Evolutionary conservation across 2,329 filamentous ascomycete genomes (phyloP).

Genomic region (Pseudocercospora crystallina): DNA sequence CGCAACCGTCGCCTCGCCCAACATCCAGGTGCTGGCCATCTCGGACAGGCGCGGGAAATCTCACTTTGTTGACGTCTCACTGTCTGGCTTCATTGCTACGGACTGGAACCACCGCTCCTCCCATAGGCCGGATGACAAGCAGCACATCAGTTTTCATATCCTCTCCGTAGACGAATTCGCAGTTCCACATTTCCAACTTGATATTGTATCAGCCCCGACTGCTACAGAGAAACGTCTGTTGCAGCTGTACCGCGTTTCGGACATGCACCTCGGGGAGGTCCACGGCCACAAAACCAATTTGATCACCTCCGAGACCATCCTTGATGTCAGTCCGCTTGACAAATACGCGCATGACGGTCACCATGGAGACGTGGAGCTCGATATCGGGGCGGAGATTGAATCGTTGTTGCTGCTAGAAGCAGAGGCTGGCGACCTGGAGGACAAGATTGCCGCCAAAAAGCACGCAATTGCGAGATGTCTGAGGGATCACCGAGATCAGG

Average conservation of each 20-base stretch:
- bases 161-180: conserved; percentile 9
- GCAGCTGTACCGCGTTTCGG: conserved; percentile 13
- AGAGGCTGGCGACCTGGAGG: conserved; percentile 28
- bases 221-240: conserved; percentile 5
- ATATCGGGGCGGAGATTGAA: conserved; percentile 41
- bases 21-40: conserved; percentile 16
- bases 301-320: conserved; percentile 6
- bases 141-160: conserved; percentile 13
- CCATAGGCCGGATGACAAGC: conserved; percentile 8
- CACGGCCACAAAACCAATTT: conserved; percentile 6
- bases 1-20: conserved; percentile 33
- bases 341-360: conserved; percentile 12
- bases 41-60: conserved; percentile 15
- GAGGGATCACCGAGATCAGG: conserved; percentile 38
- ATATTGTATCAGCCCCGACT: conserved; percentile 11
- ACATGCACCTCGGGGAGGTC: conserved; percentile 11
- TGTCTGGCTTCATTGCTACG: conserved; percentile 13
- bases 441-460: conserved; percentile 30
- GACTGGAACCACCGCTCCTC: conserved; percentile 3
- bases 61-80: conserved; percentile 15
- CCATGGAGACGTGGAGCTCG: conserved; percentile 19
- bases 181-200: conserved; percentile 12
- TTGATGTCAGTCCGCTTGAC: conserved; percentile 15
- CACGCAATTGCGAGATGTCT: conserved; percentile 40
- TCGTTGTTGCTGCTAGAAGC: conserved; percentile 37